Evolutionary conservation across 768 basidiomycete species (phyloP).

Genomic region (Naganishia antarctica): DNA sequence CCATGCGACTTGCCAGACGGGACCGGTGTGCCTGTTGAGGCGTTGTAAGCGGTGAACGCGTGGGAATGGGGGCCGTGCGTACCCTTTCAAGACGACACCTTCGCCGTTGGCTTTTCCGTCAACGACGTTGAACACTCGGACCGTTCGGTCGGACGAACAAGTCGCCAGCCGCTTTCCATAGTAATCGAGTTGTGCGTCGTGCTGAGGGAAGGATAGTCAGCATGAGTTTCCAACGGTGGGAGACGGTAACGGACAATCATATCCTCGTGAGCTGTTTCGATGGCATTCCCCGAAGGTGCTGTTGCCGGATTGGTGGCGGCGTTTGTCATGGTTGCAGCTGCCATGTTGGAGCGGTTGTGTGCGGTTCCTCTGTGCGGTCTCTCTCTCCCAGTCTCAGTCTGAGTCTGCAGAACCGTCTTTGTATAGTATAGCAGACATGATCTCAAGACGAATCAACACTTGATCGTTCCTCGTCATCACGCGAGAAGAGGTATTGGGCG

Average conservation of each 20-base stretch:
- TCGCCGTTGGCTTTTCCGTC: slow-evolving; percentile 63
- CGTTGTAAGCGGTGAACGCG: neutral
- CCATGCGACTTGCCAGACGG: slow-evolving; percentile 98
- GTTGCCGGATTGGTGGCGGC: slow-evolving; percentile 18
- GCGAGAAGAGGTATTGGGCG: neutral
- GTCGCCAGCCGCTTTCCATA: slow-evolving; percentile 95
- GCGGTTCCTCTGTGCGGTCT: no score
- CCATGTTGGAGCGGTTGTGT: no score
- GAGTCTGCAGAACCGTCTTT: no score
- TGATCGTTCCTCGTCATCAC: slow-evolving; percentile 11
- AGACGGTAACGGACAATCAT: slow-evolving; percentile 97
- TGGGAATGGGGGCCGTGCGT: slow-evolving; percentile 19
- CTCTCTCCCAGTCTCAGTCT: no score
- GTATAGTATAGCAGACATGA: neutral
- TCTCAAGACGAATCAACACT: neutral
- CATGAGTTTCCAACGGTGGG: no score
- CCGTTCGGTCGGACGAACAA: slow-evolving; percentile 89
- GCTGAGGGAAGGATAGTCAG: slow-evolving; percentile 54
- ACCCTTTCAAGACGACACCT: slow-evolving; percentile 50
- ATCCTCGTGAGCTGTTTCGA: slow-evolving; percentile 95
- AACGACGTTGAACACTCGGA: slow-evolving; percentile 90
- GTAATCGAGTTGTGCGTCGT: slow-evolving; percentile 97
- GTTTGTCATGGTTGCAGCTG: slow-evolving; percentile 18
- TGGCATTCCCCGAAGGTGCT: slow-evolving; percentile 54
- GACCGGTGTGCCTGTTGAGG: slow-evolving; percentile 74